These are phyloP conservation scores for peach (Prunus persica) DNA, from an alignment of 306 rosid species.

Conservation along the genomic window Prunus_persica_NCBIv2 NC_034016.1:15343501-15344000, in stretches of 20 bases:
- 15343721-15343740: slow-evolving; percentile 9
- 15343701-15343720: slow-evolving; percentile 8
- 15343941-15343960: not conserved
- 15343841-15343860: slow-evolving; percentile 6
- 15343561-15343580: slow-evolving; percentile 29
- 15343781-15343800: not conserved
- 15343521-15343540: too few relatives aligned
- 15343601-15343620: slow-evolving; percentile 24
- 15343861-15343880: not conserved
- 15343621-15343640: slow-evolving; percentile 7
- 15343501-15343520: not conserved
- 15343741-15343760: not conserved
- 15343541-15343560: slow-evolving; percentile 24
- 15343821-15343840: not conserved
- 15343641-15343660: not conserved
- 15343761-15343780: not conserved
- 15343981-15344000: not conserved
- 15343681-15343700: not conserved
- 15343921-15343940: slow-evolving; percentile 17
- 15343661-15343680: not conserved
- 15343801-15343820: slow-evolving; percentile 12
- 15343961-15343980: not conserved
- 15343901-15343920: slow-evolving; percentile 10
- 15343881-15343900: slow-evolving; percentile 11
- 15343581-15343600: slow-evolving; percentile 8